A percentile compares a stretch with the other conserved stretches of the same genome.
Evolutionary conservation across 805 yeast species (phyloP).

Genomic region (Lachancea quebecensis): DNA sequence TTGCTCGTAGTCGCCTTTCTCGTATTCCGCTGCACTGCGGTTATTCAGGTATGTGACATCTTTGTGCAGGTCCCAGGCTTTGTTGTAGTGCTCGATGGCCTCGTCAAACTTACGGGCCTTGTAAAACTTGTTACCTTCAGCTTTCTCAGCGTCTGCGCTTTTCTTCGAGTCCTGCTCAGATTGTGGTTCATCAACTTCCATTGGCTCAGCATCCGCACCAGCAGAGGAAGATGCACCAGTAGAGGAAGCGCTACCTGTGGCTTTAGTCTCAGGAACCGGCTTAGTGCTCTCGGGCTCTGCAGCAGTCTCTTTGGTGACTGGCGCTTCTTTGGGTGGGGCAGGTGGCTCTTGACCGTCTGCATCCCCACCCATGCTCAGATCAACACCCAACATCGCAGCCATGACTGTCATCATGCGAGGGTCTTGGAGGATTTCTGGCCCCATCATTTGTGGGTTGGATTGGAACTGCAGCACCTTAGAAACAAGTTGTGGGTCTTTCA

Average conservation of each 20-base stretch:
- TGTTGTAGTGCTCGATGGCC: slow-evolving; percentile 78
- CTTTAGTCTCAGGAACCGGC: slow-evolving; percentile 20
- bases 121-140: slow-evolving; percentile 80
- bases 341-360: slow-evolving; percentile 25
- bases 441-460: slow-evolving; percentile 66
- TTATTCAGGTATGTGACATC: slow-evolving; percentile 94
- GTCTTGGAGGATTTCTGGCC: slow-evolving; percentile 65
- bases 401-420: slow-evolving; percentile 84
- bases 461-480: slow-evolving; percentile 53
- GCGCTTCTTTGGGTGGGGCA: slow-evolving; percentile 16
- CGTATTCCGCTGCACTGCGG: slow-evolving; percentile 96
- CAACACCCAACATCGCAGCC: slow-evolving; percentile 81
- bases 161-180: slow-evolving; percentile 34
- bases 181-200: slow-evolving; percentile 35
- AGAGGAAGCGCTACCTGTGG: slow-evolving; percentile 12
- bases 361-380: slow-evolving; percentile 42
- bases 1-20: slow-evolving; percentile 83
- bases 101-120: slow-evolving; percentile 85
- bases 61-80: slow-evolving; percentile 74
- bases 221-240: slow-evolving; percentile 4
- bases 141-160: slow-evolving; percentile 65
- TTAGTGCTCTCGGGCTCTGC: slow-evolving; percentile 21
- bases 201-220: slow-evolving; percentile 26
- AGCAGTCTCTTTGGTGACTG: slow-evolving; percentile 17
- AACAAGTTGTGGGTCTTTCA: slow-evolving; percentile 83